These are phyloP conservation scores for Rehmannia glutinosa DNA, from an alignment of 257 asterid genomes.

Conservation along the genomic window DNA sequence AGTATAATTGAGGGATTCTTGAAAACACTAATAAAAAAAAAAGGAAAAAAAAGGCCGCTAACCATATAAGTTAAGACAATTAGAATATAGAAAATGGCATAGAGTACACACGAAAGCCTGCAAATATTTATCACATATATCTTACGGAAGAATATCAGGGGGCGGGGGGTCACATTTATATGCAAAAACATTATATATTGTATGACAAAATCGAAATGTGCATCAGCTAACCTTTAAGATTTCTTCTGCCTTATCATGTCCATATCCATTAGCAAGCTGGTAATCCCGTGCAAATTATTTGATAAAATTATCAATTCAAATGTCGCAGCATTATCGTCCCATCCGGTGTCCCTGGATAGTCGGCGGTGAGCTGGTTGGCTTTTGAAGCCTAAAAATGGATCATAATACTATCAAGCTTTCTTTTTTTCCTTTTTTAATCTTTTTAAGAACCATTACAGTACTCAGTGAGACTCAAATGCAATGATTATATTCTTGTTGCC, in stretches of 20 bases:
- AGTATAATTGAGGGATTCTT: too few species aligned
- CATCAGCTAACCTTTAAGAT: conserved; percentile 48
- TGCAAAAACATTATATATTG: background rate
- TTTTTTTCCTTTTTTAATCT: background rate
- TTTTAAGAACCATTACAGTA: conserved; percentile 5
- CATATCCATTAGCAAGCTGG: conserved; percentile 85
- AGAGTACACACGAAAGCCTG: too few species aligned
- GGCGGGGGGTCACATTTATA: too few species aligned
- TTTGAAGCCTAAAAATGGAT: conserved; percentile 61
- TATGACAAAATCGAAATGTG: background rate
- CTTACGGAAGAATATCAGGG: too few species aligned
- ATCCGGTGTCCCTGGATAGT: conserved; percentile 65
- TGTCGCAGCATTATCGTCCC: conserved; percentile 89
- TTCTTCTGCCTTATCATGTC: conserved; percentile 49
- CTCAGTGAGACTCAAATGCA: conserved; percentile 1
- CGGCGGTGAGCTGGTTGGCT: conserved; percentile 63
- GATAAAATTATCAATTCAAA: conserved; percentile 49
- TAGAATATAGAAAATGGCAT: too few species aligned
- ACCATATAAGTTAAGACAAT: too few species aligned
- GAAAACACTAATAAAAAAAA: too few species aligned
- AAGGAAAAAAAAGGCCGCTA: too few species aligned
- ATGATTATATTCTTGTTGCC: background rate
- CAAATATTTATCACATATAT: too few species aligned
- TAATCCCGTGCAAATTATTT: conserved; percentile 74
- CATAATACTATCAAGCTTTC: conserved; percentile 23